Base-by-base conservation (phyloP, 345 rosid species). In the Rhizophora mangle region DNA sequence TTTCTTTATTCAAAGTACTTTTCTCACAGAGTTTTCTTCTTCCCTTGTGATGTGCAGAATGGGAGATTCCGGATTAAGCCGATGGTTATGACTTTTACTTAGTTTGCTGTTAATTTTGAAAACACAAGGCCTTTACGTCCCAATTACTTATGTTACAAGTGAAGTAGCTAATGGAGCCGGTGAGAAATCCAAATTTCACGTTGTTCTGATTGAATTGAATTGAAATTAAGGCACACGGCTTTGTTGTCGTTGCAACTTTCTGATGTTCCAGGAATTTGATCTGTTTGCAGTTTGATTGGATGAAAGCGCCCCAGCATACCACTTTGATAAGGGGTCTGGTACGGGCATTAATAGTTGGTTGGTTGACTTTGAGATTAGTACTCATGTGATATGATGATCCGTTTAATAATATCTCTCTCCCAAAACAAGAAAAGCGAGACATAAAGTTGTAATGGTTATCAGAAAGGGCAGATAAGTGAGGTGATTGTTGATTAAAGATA, bases 291-390 rank as follows among this genome's bases (percentile, higher is more conserved):
- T 95, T 68, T 95, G 99, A 80, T 79, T 95, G 79, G 98, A 95
- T 78, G 99, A 98, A 18, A 95, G 97, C 72, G 94, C 98, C 22
- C 96, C 97, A 11, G 98, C 99, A 74, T 95, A 92, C 85, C 95
- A 95, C 66, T 77, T 85, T 39, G 74, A 87, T 66, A 84, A 75
- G 74, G 99, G 97, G 43, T 88, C 36, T 72, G 99, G 98, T 57
- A 75, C 89, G 13, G 97, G 99, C 68, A 70, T 86, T 65, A 81
- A 90, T 61, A 92, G 82, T 67, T 95, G 99, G 97, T 72, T 95
- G 62, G 84, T 92, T 69, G 85, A 86, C 37, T 80, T 92, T 71
- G 99, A 92, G 97, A 96, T 95, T 68, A 74, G 82, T 74, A n/a
- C 26, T 63, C 19, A 36, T n/a, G 3, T 20, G 2, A 43, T 19